A percentile compares a stretch with the other conserved stretches of the same genome.
Evolutionary conservation across 148 eudicot species (phyloP).

Genomic region (Spergularia bocconei): DNA sequence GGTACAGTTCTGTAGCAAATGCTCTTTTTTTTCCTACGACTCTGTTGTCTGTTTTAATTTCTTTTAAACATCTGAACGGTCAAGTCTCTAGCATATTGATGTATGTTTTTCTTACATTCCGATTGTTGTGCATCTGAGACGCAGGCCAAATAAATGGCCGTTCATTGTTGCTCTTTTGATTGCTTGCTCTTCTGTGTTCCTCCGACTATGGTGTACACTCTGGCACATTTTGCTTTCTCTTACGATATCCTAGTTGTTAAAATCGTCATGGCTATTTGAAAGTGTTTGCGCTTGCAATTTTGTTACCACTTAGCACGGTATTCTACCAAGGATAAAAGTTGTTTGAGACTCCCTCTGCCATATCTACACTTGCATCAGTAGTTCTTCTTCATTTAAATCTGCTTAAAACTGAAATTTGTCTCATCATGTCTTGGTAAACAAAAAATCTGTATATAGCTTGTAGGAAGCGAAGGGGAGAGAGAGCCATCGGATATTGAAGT

Average conservation of each 20-base stretch:
- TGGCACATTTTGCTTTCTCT: neutral
- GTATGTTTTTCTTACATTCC: neutral
- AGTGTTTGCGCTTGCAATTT: neutral
- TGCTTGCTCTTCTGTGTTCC: no score
- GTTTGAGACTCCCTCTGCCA: neutral
- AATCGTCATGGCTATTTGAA: neutral
- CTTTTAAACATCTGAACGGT: neutral
- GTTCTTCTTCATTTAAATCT: neutral
- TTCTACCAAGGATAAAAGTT: neutral
- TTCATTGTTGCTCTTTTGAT: neutral
- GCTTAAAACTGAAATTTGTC: neutral
- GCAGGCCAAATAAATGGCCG: neutral
- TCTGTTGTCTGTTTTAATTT: conserved; percentile 7
- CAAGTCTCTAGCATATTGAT: neutral
- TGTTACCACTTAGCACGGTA: neutral
- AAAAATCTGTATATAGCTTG: conserved; percentile 47
- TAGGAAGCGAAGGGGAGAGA: conserved; percentile 65
- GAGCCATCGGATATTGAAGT: conserved; percentile 84
- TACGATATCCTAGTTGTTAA: neutral
- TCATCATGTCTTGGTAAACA: neutral
- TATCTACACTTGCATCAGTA: no score
- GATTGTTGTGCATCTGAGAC: neutral
- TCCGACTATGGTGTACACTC: neutral
- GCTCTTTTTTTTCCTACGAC: neutral
- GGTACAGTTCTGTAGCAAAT: conserved; percentile 39